These are phyloP conservation scores for Neophaeococcomyces mojaviensis DNA, from an alignment of 2,329 filamentous ascomycete genomes.

Conservation along the genomic window DNA sequence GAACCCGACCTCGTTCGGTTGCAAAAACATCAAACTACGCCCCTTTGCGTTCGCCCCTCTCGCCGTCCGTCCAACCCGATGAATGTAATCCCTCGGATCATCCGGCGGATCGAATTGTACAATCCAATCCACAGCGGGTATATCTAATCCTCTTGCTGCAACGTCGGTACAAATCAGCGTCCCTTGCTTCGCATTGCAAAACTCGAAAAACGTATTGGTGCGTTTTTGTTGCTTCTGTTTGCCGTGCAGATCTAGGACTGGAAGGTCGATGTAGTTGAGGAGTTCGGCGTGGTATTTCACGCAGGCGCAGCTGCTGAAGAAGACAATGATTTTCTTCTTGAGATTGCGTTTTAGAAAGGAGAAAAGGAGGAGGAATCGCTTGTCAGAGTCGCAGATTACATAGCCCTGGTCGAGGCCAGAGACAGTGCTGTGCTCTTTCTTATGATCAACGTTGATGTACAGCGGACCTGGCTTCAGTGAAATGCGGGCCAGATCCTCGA, in stretches of 20 bases:
- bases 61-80: constrained; percentile 91
- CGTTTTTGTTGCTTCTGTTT: constrained; percentile 99
- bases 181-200: constrained; percentile 74
- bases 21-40: constrained; percentile 83
- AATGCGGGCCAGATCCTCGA: constrained; percentile 91
- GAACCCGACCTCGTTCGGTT: constrained; percentile 88
- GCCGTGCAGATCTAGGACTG: constrained; percentile 77
- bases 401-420: constrained; percentile 94
- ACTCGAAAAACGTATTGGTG: constrained; percentile 98
- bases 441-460: constrained; percentile 93
- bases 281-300: constrained; percentile 95
- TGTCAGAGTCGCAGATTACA: constrained; percentile 85
- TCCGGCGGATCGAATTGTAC: constrained; percentile 93
- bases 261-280: constrained; percentile 94
- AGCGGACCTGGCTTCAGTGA: constrained; percentile 84
- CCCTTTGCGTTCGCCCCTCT: constrained; percentile 77
- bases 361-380: constrained; percentile 87
- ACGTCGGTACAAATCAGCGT: constrained; percentile 95
- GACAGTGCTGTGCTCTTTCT: constrained; percentile 83
- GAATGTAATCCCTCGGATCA: constrained; percentile 85
- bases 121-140: constrained; percentile 92
- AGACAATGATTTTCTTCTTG: constrained; percentile 97
- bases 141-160: constrained; percentile 88
- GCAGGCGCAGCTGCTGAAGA: constrained; percentile 85
- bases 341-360: constrained; percentile 86